Base-by-base conservation (phyloP, 345 rosid species). In the Aquilaria malaccensis region DNA sequence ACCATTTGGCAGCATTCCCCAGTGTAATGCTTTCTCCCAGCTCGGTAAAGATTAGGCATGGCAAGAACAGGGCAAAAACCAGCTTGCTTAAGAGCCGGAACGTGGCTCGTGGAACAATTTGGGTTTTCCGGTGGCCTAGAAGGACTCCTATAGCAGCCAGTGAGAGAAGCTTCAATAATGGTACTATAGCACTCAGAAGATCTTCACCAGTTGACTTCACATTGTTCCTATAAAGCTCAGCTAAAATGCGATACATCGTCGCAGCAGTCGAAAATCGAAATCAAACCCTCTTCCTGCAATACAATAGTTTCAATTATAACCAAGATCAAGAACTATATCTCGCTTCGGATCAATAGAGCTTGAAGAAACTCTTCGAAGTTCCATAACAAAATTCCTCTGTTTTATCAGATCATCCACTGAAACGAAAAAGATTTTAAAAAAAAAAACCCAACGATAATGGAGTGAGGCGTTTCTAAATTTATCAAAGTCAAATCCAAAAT, bases 21-120 rank as follows among this genome's bases (percentile, higher is more conserved):
- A 88, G 58, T 1, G 95, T 80, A 66, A 90, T 81, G 69, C 76
- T 78, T 80, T 86, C 95, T 33, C 96, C 99, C 11, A 90, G 83
- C 80, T 86, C 91, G 1, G 97, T 86, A 60, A 94, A 94, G 64
- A 90, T 90, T 4, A 94, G 64, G 74, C 99, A 90, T 3, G 97
- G 99, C 72, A 94, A 76, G 85, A 94, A 94, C 3, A 90, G 56
- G 15, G 88, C 96, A 69, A 90, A 94, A 50, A 88, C 96, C 55
- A 94, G 90, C 78, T 94, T 90, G 81, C 99, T 90, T 7, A 94
- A 75, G 54, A 94, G 89, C 79, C 74, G 78, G 51, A 89, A 94
- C 0, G 97, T 84, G 0, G 88, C 92, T 62, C 74, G 83, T 0
- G 97, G 97, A 56, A 82, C 72, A 58, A 84, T 74, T 58, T 80